phyloP scores from a whole-genome alignment of 2,329 filamentous ascomycete species.

The Helicocarpus griseus region DNA sequence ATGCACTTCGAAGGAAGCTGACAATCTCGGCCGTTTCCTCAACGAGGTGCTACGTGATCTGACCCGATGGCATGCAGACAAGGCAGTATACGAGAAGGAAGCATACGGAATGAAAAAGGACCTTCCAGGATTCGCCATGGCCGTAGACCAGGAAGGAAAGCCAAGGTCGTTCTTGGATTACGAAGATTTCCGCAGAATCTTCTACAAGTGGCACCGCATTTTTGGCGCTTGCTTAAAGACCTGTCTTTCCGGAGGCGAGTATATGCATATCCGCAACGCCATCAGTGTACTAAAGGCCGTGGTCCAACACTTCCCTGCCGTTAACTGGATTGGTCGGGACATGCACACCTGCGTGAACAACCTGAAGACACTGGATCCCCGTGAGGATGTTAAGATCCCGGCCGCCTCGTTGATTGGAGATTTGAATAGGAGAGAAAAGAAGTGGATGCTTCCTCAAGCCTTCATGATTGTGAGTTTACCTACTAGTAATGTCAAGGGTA shows the following conservation, averaged over 20 bases:
- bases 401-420: constrained; percentile 41
- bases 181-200: constrained; percentile 72
- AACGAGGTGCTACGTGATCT: constrained; percentile 73
- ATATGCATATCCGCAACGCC: constrained; percentile 96
- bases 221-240: constrained; percentile 69
- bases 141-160: constrained; percentile 60
- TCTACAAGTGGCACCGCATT: constrained; percentile 85
- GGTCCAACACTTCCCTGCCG: constrained; percentile 71
- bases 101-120: constrained; percentile 58
- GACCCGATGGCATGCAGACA: constrained; percentile 72
- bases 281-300: constrained; percentile 80
- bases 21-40: constrained; percentile 86
- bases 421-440: constrained; percentile 39
- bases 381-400: constrained; percentile 41
- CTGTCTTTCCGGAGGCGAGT: constrained; percentile 75
- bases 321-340: constrained; percentile 70
- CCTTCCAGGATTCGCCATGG: constrained; percentile 69
- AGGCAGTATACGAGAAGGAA: constrained; percentile 68
- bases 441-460: constrained; percentile 39
- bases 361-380: constrained; percentile 32
- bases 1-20: constrained; percentile 81
- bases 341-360: constrained; percentile 34
- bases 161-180: constrained; percentile 67
- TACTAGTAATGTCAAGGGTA: constrained; percentile 9
- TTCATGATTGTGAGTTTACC: constrained; percentile 31